Base-by-base conservation (phyloP, 1,284 basidiomycete species). In the Tilletia setariae region DNA sequence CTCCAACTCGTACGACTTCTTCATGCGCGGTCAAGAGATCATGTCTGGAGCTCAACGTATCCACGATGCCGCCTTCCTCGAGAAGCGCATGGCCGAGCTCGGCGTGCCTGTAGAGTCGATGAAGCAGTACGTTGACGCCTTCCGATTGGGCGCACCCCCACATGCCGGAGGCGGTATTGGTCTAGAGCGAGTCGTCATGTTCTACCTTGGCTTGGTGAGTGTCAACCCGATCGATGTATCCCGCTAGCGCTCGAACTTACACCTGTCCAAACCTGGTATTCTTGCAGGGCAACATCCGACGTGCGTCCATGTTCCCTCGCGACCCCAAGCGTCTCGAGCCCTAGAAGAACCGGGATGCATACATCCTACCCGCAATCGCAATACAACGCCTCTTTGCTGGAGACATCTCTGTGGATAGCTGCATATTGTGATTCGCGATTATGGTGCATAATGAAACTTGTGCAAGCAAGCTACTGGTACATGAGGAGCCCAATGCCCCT, bases 21-120 rank as follows among this genome's bases (percentile, higher is more conserved):
- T 98, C 88, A 97, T 98, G 93, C 89, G 95, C 49, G 95, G 95
- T 15, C 94, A 98, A 84, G 95, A 98, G 84, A 98, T 98, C 79
- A 86, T 98, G 35, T 97, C 94, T 1, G 95, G 95, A 19, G 95
- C 95, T 21, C 95, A 98, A 84, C 92, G 94, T 86, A 89, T 97
- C 66, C 96, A 98, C 85, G 94, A 98, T 79, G 89, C 95, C 4
- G 84, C 85, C 16, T 86, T 95, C 72, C 88, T 98, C 70, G 87
- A 87, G 70, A 88, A 91, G 85, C 88, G 91, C 83, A 96, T 95
- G 94, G 84, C 84, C 74, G 85, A 84, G 66, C 87, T 86, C 64
- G 86, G 86, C 67, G 89, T 96, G 71, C 89, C 93, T 78, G 93
- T 92, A 2, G 89, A 89, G 63, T 88, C 88, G 44, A 94, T 97